Evolutionary conservation across 208 protist genomes (phyloP).

Genomic region (Trypanosoma vivax): DNA sequence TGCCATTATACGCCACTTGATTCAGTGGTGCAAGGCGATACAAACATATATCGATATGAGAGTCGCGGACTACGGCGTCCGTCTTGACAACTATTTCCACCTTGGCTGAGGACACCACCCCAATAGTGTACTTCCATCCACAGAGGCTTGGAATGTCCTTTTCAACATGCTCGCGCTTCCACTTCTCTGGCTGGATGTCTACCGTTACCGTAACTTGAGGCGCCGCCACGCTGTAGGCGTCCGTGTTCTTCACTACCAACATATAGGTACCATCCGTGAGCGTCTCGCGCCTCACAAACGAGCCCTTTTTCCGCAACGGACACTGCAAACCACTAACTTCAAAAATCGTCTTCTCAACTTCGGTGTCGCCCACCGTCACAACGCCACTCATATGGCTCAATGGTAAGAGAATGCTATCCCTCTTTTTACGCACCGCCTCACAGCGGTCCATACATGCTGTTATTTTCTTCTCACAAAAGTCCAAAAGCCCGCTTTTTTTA

Average conservation of each 20-base stretch:
- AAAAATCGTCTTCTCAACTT: constrained; percentile 37
- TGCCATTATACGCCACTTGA: neutral
- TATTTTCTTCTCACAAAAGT: constrained; percentile 69
- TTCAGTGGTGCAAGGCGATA: constrained; percentile 20
- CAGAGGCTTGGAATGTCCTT: constrained; percentile 44
- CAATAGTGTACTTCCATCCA: constrained; percentile 57
- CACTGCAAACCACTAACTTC: constrained; percentile 33
- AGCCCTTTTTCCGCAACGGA: constrained; percentile 39
- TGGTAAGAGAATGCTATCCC: constrained; percentile 64
- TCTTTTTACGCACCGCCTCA: constrained; percentile 54
- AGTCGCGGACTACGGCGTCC: constrained; percentile 53
- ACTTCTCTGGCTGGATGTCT: constrained; percentile 29
- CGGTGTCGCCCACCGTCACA: constrained; percentile 36
- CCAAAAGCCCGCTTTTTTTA: constrained; percentile 38
- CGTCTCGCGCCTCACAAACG: constrained; percentile 33
- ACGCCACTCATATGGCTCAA: constrained; percentile 40
- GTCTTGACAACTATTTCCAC: constrained; percentile 37
- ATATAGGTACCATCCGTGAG: constrained; percentile 64
- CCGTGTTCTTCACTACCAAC: constrained; percentile 60
- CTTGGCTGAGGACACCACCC: constrained; percentile 28
- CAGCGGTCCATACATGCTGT: constrained; percentile 66
- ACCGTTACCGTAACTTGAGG: constrained; percentile 42
- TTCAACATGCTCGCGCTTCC: constrained; percentile 25
- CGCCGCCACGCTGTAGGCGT: constrained; percentile 66
- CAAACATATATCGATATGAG: constrained; percentile 63